Evolutionary conservation across 2,329 filamentous ascomycete genomes (phyloP).

Genomic region (Capronia americana): DNA sequence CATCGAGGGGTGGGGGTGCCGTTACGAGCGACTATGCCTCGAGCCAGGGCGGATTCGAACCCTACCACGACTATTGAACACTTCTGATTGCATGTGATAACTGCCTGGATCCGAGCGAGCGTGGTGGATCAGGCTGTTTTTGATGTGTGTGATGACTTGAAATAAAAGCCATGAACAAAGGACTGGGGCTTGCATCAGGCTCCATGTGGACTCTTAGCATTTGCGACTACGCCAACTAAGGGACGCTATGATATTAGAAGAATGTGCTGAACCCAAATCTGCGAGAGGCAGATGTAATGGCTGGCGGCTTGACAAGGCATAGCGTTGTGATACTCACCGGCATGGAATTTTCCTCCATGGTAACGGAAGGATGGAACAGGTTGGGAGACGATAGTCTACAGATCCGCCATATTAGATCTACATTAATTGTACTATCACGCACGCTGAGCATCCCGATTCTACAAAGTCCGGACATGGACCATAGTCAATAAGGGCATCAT

Average conservation of each 20-base stretch:
- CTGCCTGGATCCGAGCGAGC: background rate
- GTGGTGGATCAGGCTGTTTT: background rate
- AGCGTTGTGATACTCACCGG: background rate
- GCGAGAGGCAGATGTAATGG: background rate
- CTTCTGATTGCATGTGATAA: background rate
- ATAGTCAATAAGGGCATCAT: background rate
- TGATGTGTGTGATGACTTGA: constrained; percentile 14
- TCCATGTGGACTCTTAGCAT: background rate
- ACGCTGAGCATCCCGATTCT: background rate
- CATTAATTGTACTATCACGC: constrained; percentile 2
- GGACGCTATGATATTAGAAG: background rate
- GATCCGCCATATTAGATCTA: constrained; percentile 1
- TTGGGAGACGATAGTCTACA: background rate
- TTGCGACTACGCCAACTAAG: background rate
- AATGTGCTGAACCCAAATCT: background rate
- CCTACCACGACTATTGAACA: constrained; percentile 18
- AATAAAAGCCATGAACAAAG: background rate
- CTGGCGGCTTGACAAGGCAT: background rate
- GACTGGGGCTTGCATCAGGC: constrained; percentile 3
- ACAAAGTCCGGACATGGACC: background rate
- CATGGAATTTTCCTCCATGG: background rate
- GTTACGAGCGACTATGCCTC: constrained; percentile 17
- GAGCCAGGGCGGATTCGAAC: constrained; percentile 15
- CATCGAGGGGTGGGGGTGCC: constrained; percentile 11
- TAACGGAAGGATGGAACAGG: background rate